Base-by-base conservation (phyloP, 163 green algal genomes). In the Chlamydomonas reinhardtii region DNA sequence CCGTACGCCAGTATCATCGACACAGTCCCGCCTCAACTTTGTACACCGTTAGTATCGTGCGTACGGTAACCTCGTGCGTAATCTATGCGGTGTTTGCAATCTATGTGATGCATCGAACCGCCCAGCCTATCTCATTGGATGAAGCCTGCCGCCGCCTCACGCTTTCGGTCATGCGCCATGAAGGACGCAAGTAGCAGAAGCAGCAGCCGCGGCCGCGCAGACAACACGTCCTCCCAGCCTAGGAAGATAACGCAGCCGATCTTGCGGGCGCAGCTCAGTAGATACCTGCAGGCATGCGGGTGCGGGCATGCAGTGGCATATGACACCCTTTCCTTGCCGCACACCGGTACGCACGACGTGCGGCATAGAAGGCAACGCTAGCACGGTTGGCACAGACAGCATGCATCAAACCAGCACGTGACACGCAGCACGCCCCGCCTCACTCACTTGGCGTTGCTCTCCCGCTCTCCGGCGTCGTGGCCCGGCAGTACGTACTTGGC, bases 181-280 rank as follows among this genome's bases (percentile, higher is more conserved):
- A 87, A 69, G 12, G 72, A 75, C 0, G 82, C 82, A 8, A 93
- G 62, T 61, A 95, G 82, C 83, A 91, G 87, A 14, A 94, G 73
- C 34, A 95, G 85, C 83, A 95, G 92, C 69, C 91, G 91, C 25
- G 89, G 85, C 24, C 91, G 82, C 35, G 92, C 90, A 59, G 94
- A 85, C 68, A 94, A 74, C 32, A 96, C 89, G 84, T 96, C 93
- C 73, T 95, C 91, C 72, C 89, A 92, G 14, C 74, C 61, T 66
- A 96, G 79, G 74, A 94, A 95, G 61, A 95, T 88, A 52, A 76
- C 82, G 87, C 91, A 94, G 32, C 93, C 93, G 35, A 95, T 56
- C 92, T 95, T 95, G 52, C 92, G 86, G 1, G 93, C 92, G 37
- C 92, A 82, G 64, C 89, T 93, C 59, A 96, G 91, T 65, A 94